These are phyloP conservation scores for Phlebopus sp. DNA, from an alignment of 1,284 basidiomycete species.

Conservation along the genomic window DNA sequence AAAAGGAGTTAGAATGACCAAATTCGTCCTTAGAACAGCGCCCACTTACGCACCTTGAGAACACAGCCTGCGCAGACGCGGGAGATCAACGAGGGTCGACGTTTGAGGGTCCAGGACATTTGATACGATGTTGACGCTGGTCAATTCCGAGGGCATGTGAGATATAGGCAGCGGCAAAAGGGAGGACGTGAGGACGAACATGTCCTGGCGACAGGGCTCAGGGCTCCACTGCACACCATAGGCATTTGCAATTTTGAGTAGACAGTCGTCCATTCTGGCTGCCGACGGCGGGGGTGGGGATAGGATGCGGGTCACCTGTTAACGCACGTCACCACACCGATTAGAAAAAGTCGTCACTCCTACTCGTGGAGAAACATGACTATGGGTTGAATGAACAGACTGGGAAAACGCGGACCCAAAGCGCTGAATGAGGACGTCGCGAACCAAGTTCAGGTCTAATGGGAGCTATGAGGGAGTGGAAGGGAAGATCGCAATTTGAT, in stretches of 20 bases:
- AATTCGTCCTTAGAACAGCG: neutral
- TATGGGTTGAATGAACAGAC: slow-evolving; percentile 51
- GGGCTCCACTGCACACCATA: slow-evolving; percentile 62
- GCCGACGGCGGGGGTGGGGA: slow-evolving; percentile 54
- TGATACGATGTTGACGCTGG: slow-evolving; percentile 52
- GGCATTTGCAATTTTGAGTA: slow-evolving; percentile 50
- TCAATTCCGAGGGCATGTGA: slow-evolving; percentile 2
- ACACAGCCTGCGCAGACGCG: slow-evolving; percentile 52
- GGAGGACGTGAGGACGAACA: slow-evolving; percentile 40
- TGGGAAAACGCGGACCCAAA: slow-evolving; percentile 57
- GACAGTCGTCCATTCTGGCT: slow-evolving; percentile 51
- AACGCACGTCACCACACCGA: neutral
- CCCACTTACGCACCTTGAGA: slow-evolving; percentile 45
- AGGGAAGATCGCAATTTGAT: neutral
- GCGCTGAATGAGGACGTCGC: slow-evolving; percentile 52
- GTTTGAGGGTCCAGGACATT: slow-evolving; percentile 54
- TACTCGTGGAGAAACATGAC: slow-evolving; percentile 54
- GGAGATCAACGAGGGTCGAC: slow-evolving; percentile 54
- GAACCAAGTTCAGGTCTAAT: slow-evolving; percentile 55
- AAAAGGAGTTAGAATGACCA: slow-evolving; percentile 5
- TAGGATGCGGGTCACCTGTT: slow-evolving; percentile 49
- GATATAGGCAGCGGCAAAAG: neutral
- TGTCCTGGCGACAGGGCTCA: slow-evolving; percentile 56
- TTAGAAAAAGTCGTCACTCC: slow-evolving; percentile 11
- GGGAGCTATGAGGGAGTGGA: slow-evolving; percentile 5